Conservation (phyloP, 768 basidiomycete species). For the Lyophyllum decastes region DNA sequence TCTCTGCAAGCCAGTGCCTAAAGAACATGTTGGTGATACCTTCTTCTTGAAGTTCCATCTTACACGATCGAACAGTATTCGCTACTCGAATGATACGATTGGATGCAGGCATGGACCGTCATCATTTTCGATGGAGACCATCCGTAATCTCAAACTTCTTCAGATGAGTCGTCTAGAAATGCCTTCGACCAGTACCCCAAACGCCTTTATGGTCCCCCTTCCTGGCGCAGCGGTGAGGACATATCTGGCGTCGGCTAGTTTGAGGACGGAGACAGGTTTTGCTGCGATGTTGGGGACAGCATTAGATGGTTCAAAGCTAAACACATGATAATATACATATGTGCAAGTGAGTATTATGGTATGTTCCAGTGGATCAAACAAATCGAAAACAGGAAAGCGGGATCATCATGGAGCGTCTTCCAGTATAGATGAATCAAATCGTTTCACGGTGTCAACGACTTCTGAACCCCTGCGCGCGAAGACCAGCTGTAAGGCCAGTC, state of each 20-base stretch:
- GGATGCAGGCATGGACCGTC: background rate
- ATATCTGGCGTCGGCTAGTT: too few relatives aligned
- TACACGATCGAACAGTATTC: background rate
- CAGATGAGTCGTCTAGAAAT: too few relatives aligned
- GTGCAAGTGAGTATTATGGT: constrained; percentile 12
- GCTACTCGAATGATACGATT: background rate
- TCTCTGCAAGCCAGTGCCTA: background rate
- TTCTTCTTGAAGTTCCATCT: background rate
- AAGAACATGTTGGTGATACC: background rate
- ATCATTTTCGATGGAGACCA: background rate
- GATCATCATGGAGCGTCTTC: constrained; percentile 13
- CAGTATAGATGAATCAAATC: constrained; percentile 44
- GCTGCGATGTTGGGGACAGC: background rate
- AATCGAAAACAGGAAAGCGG: background rate
- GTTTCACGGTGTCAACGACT: constrained; percentile 80
- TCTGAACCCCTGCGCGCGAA: constrained; percentile 80
- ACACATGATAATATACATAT: constrained; percentile 11
- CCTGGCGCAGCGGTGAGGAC: too few relatives aligned
- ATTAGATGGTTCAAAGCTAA: constrained; percentile 2
- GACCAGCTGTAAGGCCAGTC: constrained; percentile 57
- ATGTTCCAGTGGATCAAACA: constrained; percentile 2
- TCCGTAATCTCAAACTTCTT: background rate
- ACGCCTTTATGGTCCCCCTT: too few relatives aligned
- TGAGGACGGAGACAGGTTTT: too few relatives aligned
- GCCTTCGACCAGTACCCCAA: too few relatives aligned